Conservation (phyloP, 768 basidiomycete genomes). For the Auricularia sp. region DNA sequence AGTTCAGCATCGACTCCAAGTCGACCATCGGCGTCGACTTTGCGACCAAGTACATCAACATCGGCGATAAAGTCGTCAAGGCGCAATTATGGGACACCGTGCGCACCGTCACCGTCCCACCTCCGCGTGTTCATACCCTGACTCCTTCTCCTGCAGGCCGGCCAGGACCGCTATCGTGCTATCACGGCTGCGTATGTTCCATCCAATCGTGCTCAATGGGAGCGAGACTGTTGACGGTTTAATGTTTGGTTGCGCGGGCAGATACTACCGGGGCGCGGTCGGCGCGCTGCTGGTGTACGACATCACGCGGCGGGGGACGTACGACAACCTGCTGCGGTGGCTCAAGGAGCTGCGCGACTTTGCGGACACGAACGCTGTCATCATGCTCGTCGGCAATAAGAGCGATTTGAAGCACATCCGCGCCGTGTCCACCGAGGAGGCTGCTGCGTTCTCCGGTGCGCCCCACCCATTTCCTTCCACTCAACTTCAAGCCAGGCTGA, state of each 20-base stretch:
- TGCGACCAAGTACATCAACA: conserved; percentile 32
- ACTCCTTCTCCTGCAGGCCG: conserved; percentile 21
- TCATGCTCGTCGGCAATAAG: conserved; percentile 97
- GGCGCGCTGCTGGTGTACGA: conserved; percentile 91
- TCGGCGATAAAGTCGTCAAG: conserved; percentile 36
- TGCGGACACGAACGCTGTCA: conserved; percentile 86
- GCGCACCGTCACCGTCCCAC: conserved; percentile 10
- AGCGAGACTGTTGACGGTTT: too few species aligned
- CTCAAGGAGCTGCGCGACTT: conserved; percentile 95
- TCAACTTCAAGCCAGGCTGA: too few species aligned
- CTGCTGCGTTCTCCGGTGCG: conserved; percentile 80
- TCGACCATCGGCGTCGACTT: conserved; percentile 83
- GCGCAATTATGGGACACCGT: conserved; percentile 42
- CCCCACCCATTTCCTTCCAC: too few species aligned
- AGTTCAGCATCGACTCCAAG: conserved; percentile 98
- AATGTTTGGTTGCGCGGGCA: conserved; percentile 19
- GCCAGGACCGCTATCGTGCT: conserved; percentile 41
- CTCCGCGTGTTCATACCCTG: background rate
- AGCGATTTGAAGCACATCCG: conserved; percentile 96
- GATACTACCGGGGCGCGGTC: conserved; percentile 96
- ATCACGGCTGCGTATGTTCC: conserved; percentile 35
- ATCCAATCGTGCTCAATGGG: too few species aligned
- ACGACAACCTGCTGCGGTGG: conserved; percentile 90
- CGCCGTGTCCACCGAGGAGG: conserved; percentile 96
- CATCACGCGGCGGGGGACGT: conserved; percentile 89